These are phyloP conservation scores for Purpureocillium lavendulum DNA, from an alignment of 2,329 filamentous ascomycete genomes.

Conservation along the genomic window DNA sequence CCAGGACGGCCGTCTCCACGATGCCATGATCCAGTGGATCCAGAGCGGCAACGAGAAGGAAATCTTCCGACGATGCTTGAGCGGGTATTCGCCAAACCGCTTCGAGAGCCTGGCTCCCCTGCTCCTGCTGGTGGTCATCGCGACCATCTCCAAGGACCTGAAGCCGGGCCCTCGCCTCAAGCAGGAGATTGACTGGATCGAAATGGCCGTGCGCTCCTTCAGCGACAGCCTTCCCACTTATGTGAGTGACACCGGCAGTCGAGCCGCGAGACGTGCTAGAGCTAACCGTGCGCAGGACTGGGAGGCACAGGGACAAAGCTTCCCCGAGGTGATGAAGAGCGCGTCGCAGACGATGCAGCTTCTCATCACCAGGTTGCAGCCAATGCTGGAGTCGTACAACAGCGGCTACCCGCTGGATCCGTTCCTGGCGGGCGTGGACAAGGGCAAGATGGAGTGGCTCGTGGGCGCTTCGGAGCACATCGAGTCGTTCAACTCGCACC, in stretches of 20 bases:
- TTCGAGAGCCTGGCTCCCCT: conserved; percentile 51
- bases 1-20: conserved; percentile 50
- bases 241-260: conserved; percentile 32
- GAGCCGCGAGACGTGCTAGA: background rate
- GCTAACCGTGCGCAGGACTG: conserved; percentile 23
- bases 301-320: conserved; percentile 25
- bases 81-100: conserved; percentile 26
- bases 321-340: conserved; percentile 28
- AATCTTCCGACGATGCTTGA: conserved; percentile 44
- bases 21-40: conserved; percentile 58
- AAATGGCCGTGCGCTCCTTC: conserved; percentile 49
- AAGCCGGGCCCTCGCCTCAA: conserved; percentile 41
- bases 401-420: conserved; percentile 29
- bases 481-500: conserved; percentile 18
- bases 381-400: conserved; percentile 23
- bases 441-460: conserved; percentile 30
- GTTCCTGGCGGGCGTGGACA: conserved; percentile 28
- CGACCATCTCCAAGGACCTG: conserved; percentile 53
- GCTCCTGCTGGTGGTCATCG: conserved; percentile 55
- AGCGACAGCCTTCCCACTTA: conserved; percentile 36
- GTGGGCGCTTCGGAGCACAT: conserved; percentile 26
- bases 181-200: conserved; percentile 52
- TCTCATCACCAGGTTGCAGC: conserved; percentile 24
- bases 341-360: conserved; percentile 30
- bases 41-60: conserved; percentile 55